phyloP scores from a whole-genome alignment of 1,284 basidiomycete species.

The Heliocybe sulcata region DNA sequence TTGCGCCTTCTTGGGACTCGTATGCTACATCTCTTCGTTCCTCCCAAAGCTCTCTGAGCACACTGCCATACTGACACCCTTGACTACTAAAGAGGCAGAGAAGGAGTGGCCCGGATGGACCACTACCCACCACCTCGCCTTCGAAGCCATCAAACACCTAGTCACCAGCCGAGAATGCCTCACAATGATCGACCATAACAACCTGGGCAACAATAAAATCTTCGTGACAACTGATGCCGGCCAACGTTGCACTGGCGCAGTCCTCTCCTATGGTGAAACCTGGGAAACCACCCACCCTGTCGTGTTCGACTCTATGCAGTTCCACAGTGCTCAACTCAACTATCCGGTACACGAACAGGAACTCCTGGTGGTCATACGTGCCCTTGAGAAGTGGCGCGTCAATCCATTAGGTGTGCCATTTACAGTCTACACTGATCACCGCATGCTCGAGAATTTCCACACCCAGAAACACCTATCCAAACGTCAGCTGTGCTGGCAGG shows the following conservation, averaged over 20 bases:
- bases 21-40: slow-evolving; percentile 26
- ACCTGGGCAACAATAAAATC: slow-evolving; percentile 21
- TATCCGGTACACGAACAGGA: slow-evolving; percentile 31
- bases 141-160: slow-evolving; percentile 29
- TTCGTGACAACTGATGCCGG: slow-evolving; percentile 30
- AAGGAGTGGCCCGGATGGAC: slow-evolving; percentile 24
- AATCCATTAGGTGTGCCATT: slow-evolving; percentile 26
- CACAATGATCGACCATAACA: slow-evolving; percentile 24
- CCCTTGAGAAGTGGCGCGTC: slow-evolving; percentile 25
- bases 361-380: slow-evolving; percentile 24
- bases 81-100: slow-evolving; percentile 22
- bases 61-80: slow-evolving; percentile 20
- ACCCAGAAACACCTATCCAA: slow-evolving; percentile 26
- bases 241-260: slow-evolving; percentile 21
- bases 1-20: slow-evolving; percentile 27
- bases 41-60: slow-evolving; percentile 25
- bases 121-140: slow-evolving; percentile 21
- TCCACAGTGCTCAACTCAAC: slow-evolving; percentile 14
- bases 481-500: slow-evolving; percentile 27
- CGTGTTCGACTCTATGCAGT: slow-evolving; percentile 22
- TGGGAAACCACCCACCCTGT: slow-evolving; percentile 23
- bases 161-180: slow-evolving; percentile 18
- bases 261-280: slow-evolving; percentile 22
- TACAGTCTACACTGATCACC: slow-evolving; percentile 30
- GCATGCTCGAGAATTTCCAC: slow-evolving; percentile 27